Evolutionary conservation across 2,329 filamentous ascomycete genomes (phyloP), one percentile per base, ranked within the genome.

Genomic region (Neonectria magnoliae): DNA sequence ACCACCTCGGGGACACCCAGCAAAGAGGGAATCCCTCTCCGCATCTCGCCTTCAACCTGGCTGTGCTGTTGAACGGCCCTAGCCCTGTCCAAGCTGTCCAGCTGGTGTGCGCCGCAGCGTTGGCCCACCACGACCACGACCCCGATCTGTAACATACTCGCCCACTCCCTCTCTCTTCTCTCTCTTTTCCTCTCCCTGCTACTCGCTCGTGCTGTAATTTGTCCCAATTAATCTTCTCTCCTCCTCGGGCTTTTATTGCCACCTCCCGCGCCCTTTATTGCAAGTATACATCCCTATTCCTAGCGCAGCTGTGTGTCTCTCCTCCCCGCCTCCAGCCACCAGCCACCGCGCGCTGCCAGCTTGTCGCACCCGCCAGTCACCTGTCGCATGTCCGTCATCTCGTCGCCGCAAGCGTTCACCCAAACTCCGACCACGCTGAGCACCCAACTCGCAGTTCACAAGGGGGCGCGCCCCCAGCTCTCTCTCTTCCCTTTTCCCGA

Each of bases 21-120:
- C 71, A 72, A 71, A 72, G 72, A 73, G 58, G 64, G 60, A 65
- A 70, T 68, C 66, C 53, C 51, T 62, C 56, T 68, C 71, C 69
- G 51, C 65, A 57, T 67, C 57, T 42, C 45, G 29, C 52, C 42
- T 62, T 68, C 36, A 57, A 50, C 61, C 56, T 51, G 41, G 55
- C 50, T 60, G 47, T 31, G 29, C 29, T 33, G 4, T 33, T 9
- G 27, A 18, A 18, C 31, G 29, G 20, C 44, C 38, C 38, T 47
- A 22, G 44, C 14, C 44, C 44, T 47, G 44, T 14, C 20, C 29
- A 31, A 18, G n/a, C 9, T 29, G 47, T 31, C 47, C 47, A 50
- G 27, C 25, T 25, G 25, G 25, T 27, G 47, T 38, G 36, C 14
- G 36, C 36, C 47, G 29, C 29, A 13, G 47, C 27, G 47, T 50